A percentile compares a stretch with the other conserved stretches of the same genome.
Evolutionary conservation across 306 rosid species (phyloP).

Genomic region (Astragalus membranaceus): DNA sequence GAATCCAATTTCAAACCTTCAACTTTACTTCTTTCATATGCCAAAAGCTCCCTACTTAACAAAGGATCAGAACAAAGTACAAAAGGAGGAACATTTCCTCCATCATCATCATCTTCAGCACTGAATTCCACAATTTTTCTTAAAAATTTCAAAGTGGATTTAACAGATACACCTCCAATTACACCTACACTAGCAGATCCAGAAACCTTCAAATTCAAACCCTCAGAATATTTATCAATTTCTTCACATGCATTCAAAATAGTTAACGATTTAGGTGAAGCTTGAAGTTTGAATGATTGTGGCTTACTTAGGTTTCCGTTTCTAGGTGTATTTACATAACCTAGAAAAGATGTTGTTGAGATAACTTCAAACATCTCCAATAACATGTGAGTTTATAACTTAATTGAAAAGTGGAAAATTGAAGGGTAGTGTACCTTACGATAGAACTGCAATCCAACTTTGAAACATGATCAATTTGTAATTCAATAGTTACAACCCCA

Average conservation of each 20-base stretch:
- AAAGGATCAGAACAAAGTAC: conserved; percentile 44
- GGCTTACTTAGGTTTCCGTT: conserved; percentile 14
- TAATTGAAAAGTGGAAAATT: neutral
- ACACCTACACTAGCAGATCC: conserved; percentile 39
- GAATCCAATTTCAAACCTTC: conserved; percentile 19
- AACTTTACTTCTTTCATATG: conserved; percentile 22
- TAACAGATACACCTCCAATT: conserved; percentile 45
- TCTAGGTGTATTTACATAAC: conserved; percentile 25
- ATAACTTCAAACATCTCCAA: conserved; percentile 32
- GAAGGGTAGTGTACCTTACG: neutral
- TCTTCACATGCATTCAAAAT: conserved; percentile 25
- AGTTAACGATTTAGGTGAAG: conserved; percentile 31
- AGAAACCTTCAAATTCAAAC: conserved; percentile 3
- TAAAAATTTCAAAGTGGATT: conserved; percentile 38
- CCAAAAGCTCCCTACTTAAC: conserved; percentile 32
- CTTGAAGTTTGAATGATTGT: conserved; percentile 30
- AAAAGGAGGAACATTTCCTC: conserved; percentile 35
- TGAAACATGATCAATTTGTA: neutral
- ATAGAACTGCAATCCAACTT: neutral
- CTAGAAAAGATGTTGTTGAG: conserved; percentile 31
- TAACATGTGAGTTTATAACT: neutral
- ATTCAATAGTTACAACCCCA: neutral
- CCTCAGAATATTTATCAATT: conserved; percentile 29
- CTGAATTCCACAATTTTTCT: conserved; percentile 37
- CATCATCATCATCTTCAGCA: conserved; percentile 24